Evolutionary conservation across 495 filamentous ascomycete species (phyloP).

Genomic region (Jackrogersella minutella): DNA sequence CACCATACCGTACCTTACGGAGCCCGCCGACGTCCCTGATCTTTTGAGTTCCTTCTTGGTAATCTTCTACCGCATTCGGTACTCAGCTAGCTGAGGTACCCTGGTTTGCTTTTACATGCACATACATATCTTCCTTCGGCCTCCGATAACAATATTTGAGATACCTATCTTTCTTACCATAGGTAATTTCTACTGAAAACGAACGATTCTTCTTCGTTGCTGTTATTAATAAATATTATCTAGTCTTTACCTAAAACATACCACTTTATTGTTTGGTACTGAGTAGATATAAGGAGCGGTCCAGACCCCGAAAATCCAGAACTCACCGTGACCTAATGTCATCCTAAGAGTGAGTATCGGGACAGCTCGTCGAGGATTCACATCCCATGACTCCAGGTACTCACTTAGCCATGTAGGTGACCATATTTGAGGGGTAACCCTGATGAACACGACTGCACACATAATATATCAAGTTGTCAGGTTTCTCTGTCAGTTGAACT

Average conservation of each 20-base stretch:
- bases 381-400: not conserved
- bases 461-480: not conserved
- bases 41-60: no score
- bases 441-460: not conserved
- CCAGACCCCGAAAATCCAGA: not conserved
- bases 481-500: not conserved
- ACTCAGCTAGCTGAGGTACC: conserved; percentile 12
- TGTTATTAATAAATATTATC: not conserved
- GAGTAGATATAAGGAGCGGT: not conserved
- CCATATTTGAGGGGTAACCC: not conserved
- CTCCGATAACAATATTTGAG: conserved; percentile 2
- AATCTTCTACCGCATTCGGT: conserved; percentile 28
- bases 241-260: not conserved
- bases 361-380: not conserved
- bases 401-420: not conserved
- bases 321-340: not conserved
- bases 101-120: not conserved
- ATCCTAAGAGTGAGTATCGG: not conserved
- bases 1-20: conserved; percentile 35
- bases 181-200: not conserved
- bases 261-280: not conserved
- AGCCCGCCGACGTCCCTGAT: conserved; percentile 35
- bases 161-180: no score
- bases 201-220: no score
- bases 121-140: conserved; percentile 2